Evolutionary conservation across 148 eudicot genomes (phyloP).

Genomic region (Hydrangea macrophylla): DNA sequence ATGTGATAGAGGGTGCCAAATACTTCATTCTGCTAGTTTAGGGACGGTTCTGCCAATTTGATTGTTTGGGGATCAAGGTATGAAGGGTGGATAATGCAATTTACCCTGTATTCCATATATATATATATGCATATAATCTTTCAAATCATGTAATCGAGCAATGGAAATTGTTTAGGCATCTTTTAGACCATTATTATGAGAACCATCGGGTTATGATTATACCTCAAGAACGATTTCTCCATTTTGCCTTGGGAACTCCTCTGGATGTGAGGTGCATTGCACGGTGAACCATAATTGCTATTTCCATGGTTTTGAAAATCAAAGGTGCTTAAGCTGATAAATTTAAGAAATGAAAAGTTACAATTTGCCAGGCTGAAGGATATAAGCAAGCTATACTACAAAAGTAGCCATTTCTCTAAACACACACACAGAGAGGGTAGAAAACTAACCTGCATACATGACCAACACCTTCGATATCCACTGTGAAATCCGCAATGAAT

Average conservation of each 20-base stretch:
- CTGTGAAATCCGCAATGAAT: slow-evolving; percentile 80
- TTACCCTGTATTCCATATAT: no score
- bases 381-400: neutral
- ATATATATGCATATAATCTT: no score
- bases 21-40: no score
- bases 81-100: no score
- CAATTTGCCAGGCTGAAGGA: neutral
- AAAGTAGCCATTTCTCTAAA: neutral
- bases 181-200: neutral
- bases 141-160: no score
- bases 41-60: no score
- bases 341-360: neutral
- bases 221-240: slow-evolving; percentile 98
- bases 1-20: no score
- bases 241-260: slow-evolving; percentile 97
- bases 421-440: neutral
- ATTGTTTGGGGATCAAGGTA: no score
- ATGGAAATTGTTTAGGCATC: neutral
- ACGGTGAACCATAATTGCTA: slow-evolving; percentile 72
- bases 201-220: neutral
- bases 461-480: slow-evolving; percentile 85
- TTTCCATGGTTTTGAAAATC: slow-evolving; percentile 87
- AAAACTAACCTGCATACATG: slow-evolving; percentile 82
- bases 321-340: slow-evolving; percentile 72
- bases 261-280: slow-evolving; percentile 38